Conservation (phyloP, 768 basidiomycete species). For the Cyclocybe aegerita region DNA sequence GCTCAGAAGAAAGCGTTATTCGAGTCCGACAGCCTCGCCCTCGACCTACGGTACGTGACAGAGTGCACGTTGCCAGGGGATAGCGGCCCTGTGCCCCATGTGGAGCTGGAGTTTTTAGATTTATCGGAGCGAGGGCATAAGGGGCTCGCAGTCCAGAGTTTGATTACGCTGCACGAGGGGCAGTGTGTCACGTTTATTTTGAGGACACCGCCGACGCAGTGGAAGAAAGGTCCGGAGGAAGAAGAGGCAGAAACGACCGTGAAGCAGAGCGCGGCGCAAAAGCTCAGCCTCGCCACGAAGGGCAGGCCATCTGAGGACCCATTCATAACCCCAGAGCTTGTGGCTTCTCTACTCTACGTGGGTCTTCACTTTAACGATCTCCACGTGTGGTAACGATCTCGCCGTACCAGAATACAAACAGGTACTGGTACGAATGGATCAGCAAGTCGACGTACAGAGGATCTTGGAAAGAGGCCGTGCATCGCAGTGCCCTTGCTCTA, state of each 20-base stretch:
- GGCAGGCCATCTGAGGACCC: conserved; percentile 62
- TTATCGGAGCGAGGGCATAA: conserved; percentile 71
- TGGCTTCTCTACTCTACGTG: conserved; percentile 59
- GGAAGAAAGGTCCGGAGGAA: conserved; percentile 1
- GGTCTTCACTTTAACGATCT: conserved; percentile 12
- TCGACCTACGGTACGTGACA: conserved; percentile 78
- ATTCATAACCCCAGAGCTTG: conserved; percentile 61
- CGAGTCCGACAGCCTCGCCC: conserved; percentile 49
- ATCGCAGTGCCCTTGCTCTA: conserved; percentile 89
- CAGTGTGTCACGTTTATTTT: conserved; percentile 90
- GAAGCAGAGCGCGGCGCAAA: neutral
- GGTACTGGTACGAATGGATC: conserved; percentile 90
- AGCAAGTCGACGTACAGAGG: conserved; percentile 87
- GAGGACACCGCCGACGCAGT: conserved; percentile 55
- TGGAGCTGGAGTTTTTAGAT: conserved; percentile 63
- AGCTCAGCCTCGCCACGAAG: conserved; percentile 23
- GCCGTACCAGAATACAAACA: conserved; percentile 55
- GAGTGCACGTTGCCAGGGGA: conserved; percentile 46
- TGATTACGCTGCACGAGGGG: conserved; percentile 74
- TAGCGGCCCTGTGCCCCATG: conserved; percentile 44
- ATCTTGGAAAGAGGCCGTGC: conserved; percentile 94
- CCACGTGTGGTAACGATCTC: neutral
- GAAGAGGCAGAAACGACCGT: conserved; percentile 3
- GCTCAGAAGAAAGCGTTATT: conserved; percentile 62
- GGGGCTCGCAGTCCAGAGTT: conserved; percentile 59